Base-by-base conservation (phyloP, 257 asterid species). In the Salvia hispanica region DNA sequence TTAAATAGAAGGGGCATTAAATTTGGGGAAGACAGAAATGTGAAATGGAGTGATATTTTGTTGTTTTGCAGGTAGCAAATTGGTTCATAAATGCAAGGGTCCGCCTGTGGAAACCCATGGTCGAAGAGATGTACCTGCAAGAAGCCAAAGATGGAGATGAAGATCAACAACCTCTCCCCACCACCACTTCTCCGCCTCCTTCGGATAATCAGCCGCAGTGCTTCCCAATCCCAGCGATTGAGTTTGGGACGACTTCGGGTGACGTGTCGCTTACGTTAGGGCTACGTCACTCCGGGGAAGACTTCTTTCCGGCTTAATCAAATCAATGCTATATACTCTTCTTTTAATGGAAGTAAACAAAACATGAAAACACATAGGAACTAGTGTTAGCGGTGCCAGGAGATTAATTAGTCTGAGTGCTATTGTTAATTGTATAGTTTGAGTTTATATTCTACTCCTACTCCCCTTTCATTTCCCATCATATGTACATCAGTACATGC, bases 31-130 rank as follows among this genome's bases (percentile, higher is more conserved):
- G 25, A 6, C 6, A 34, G 64, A 34, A 34, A 34, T 34, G 6
- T 34, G 9, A 58, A 10, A 3, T 43, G 34, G 36, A 18, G 53
- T 18, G 9, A 16, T 16, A 25, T 16, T 7, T 51, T 0, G 33
- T 40, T 12, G 16, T 70, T 4, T 47, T 36, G 48, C 83, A 90
- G 97, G 97, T 90, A 5, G 86, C 95, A 64, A 90, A 90, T 77
- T 90, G 97, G 97, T 90, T 88, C 86, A 90, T 90, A 42, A 90
- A 90, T 84, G 97, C 97, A 47, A 86, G 97, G 92, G 97, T 90
- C 69, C 86, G 97, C 56, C 80, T 90, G 67, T 90, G 97, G 97
- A 90, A 90, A 79, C 97, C 97, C 76, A 88, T 90, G 97, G 94
- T 90, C 6, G 97, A 90, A 76, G 95, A 90, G 39, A 90, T 90